Evolutionary conservation across 345 rosid genomes (phyloP), one percentile per base, ranked within the genome.

Genomic region (Linum trigynum): DNA sequence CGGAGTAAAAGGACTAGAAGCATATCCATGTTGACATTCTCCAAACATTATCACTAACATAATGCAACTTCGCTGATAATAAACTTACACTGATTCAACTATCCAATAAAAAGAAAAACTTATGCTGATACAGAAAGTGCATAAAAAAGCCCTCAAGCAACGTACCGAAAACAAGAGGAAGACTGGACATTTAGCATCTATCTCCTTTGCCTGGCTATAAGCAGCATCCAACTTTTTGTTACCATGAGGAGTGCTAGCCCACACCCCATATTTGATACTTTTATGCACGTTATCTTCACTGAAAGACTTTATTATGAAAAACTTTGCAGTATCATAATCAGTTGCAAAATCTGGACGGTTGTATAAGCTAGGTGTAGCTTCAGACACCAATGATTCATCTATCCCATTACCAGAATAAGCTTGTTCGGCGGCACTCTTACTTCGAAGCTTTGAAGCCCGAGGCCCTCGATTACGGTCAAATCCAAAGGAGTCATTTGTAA

Each of bases 211-310:
- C 61, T 83, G 86, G 23, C 51, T 79, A 76, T 81, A 87, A 50
- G 86, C 90, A 59, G 86, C 81, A 70, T 87, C 88, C 42, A 87
- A 5, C 58, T 87, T 87, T 69, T 77, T 83, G 78, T 83, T 87
- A 43, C 94, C 94, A 74, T 85, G 88, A 0, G 94, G 86, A 0
- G 94, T 87, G 73, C 94, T 87, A 40, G 94, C 86, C 94, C 94
- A 87, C 56, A 83, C 83, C 66, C 66, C 78, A 73, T 85, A 85
- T 71, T 85, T 87, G 41, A 87, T 85, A 67, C 94, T 85, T 75
- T 80, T 83, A 72, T 87, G 94, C 63, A 87, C 83, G 73, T 87
- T 85, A 77, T 87, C 94, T 74, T 87, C 94, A 70, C 90, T 87
- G 70, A 87, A 87, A 57, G 94, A 87, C 78, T 87, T 87, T 69